A percentile compares a stretch with the other conserved stretches of the same genome.
These are phyloP conservation scores for Cladophialophora bantiana DNA, from an alignment of 2,329 filamentous ascomycete species.

Conservation along the genomic window DNA sequence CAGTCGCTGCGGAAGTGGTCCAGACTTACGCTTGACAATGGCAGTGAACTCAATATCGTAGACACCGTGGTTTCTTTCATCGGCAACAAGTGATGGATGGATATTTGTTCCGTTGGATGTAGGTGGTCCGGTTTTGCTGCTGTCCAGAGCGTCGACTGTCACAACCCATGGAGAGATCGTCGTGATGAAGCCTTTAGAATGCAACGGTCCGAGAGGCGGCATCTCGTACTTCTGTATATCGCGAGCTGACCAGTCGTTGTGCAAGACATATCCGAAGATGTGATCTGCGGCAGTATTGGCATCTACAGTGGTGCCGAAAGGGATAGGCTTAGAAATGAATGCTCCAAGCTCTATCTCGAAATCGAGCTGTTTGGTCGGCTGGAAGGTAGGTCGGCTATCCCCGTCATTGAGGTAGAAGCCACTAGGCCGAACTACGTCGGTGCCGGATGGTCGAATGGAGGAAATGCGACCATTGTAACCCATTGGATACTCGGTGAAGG, in stretches of 20 bases:
- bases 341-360: slow-evolving; percentile 81
- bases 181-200: slow-evolving; percentile 67
- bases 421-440: slow-evolving; percentile 6
- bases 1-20: not conserved
- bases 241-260: slow-evolving; percentile 74
- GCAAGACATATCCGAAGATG: slow-evolving; percentile 78
- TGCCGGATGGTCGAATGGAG: slow-evolving; percentile 6
- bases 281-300: slow-evolving; percentile 70
- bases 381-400: slow-evolving; percentile 50
- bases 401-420: slow-evolving; percentile 44
- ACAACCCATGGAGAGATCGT: slow-evolving; percentile 68
- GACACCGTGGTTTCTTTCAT: slow-evolving; percentile 20
- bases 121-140: slow-evolving; percentile 4
- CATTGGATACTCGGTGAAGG: slow-evolving; percentile 18
- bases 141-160: slow-evolving; percentile 62
- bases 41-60: slow-evolving; percentile 22
- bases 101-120: slow-evolving; percentile 5
- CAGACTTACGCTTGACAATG: slow-evolving; percentile 14
- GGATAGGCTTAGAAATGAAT: slow-evolving; percentile 70
- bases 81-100: slow-evolving; percentile 6
- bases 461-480: slow-evolving; percentile 20
- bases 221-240: slow-evolving; percentile 26
- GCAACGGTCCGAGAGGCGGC: slow-evolving; percentile 64
- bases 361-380: slow-evolving; percentile 70
- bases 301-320: slow-evolving; percentile 67